phyloP scores from a whole-genome alignment of 495 filamentous ascomycete genomes.

The Sordaria brevicollis region DNA sequence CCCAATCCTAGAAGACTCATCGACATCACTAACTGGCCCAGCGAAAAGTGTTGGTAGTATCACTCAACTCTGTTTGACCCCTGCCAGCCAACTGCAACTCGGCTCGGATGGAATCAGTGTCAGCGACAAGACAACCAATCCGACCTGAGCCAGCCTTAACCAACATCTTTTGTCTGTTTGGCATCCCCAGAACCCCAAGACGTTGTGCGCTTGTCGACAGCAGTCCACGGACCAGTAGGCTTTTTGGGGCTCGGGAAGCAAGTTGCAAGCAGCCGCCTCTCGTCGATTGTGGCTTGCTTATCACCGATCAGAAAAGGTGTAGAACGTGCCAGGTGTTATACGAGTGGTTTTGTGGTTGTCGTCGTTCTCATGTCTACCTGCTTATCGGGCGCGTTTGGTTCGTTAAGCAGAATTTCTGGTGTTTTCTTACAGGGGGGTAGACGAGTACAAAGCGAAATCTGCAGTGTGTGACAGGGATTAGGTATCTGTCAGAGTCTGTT shows the following conservation, averaged over 20 bases:
- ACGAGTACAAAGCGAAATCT: too few species aligned
- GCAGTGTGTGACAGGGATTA: too few species aligned
- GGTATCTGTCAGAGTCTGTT: too few species aligned
- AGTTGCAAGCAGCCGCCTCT: neutral
- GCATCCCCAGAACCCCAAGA: neutral
- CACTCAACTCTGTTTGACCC: neutral
- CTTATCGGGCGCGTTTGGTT: too few species aligned
- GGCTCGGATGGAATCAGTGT: too few species aligned
- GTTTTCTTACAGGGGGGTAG: too few species aligned
- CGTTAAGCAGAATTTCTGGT: too few species aligned
- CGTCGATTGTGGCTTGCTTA: neutral
- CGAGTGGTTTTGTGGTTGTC: neutral
- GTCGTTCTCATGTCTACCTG: neutral
- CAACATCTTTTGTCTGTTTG: neutral
- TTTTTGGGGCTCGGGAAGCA: neutral
- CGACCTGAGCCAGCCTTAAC: neutral
- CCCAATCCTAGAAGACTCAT: neutral
- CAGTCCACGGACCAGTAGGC: neutral
- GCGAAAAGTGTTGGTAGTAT: neutral
- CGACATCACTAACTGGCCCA: neutral
- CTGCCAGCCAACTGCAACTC: neutral
- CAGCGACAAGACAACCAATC: neutral
- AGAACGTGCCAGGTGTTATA: neutral
- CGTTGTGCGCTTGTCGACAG: neutral
- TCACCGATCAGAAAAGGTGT: neutral